Evolutionary conservation across 2,329 filamentous ascomycete species (phyloP), one percentile per base, ranked within the genome.

Genomic region (Botrytis elliptica): DNA sequence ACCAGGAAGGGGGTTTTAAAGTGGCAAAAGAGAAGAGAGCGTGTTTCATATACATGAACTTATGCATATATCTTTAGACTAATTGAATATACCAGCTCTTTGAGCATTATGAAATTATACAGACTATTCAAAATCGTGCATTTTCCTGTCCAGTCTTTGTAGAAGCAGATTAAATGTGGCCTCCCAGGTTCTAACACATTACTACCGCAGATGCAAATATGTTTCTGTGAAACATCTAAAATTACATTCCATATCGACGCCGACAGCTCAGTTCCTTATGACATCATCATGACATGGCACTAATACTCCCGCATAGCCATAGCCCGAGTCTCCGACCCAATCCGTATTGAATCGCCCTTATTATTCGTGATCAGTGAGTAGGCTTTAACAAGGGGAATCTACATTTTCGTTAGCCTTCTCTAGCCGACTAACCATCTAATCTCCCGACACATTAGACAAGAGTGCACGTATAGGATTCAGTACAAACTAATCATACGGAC

Each of bases 1-100:
- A 20, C 59, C 71, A 42, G 74, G 71, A 25, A 62, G 74, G 20
- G 74, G 74, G 16, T 75, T 75, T 33, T 75, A 25, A 73, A 59
- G 38, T 33, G 38, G 25, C 40, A 44, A 29, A 29, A 29, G 6
- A 57, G 52, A 3, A 57, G 14, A 22, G 25, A 18, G 36, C 22
- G 60, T 63, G 36, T 68, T 68, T 29, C n/a, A 42, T 14, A n/a
- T 57, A 42, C 16, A 68, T 57, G 25, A 38, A 25, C 18, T 8
- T 57, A 42, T 68, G 46, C 16, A 68, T 33, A 55, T 40, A 22
- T 42, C 16, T 25, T 68, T 16, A 40, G 46, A 40, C 16, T 42
- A 40, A 68, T 68, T 57, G 46, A 68, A 68, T 42, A 57, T 68
- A 57, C 36, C 49, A 68, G 65, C 65, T 57, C 36, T 20, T 42